Conservation (phyloP, 2,329 filamentous ascomycete species). For the Arthrobotrys sinensis region DNA sequence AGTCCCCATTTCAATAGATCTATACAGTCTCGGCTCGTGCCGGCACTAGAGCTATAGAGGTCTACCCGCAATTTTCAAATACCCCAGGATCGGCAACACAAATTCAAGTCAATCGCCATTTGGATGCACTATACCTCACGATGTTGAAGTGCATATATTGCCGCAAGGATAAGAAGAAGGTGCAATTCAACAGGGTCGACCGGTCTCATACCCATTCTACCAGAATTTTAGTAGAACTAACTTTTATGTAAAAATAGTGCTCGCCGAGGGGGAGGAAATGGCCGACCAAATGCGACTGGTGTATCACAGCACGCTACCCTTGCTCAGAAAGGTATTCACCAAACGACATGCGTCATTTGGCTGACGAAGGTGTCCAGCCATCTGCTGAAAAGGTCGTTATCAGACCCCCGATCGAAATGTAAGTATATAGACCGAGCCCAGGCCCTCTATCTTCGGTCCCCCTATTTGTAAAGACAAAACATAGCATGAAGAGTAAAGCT, state of each 20-base stretch:
- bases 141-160: slow-evolving; percentile 19
- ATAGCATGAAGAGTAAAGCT: neutral
- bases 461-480: too few species aligned
- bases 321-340: neutral
- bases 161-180: slow-evolving; percentile 11
- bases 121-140: too few species aligned
- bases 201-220: too few species aligned
- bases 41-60: too few species aligned
- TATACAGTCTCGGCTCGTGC: too few species aligned
- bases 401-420: slow-evolving; percentile 10
- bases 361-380: neutral
- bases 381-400: neutral
- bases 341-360: neutral
- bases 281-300: neutral
- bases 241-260: neutral
- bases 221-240: too few species aligned
- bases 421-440: neutral
- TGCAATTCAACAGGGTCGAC: too few species aligned
- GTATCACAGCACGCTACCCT: neutral
- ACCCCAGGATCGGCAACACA: too few species aligned
- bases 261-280: neutral
- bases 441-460: neutral
- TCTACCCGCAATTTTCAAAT: too few species aligned
- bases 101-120: too few species aligned
- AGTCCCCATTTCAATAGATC: too few species aligned